Evolutionary conservation across 345 rosid genomes (phyloP).

Genomic region (Sapria himalayana): DNA sequence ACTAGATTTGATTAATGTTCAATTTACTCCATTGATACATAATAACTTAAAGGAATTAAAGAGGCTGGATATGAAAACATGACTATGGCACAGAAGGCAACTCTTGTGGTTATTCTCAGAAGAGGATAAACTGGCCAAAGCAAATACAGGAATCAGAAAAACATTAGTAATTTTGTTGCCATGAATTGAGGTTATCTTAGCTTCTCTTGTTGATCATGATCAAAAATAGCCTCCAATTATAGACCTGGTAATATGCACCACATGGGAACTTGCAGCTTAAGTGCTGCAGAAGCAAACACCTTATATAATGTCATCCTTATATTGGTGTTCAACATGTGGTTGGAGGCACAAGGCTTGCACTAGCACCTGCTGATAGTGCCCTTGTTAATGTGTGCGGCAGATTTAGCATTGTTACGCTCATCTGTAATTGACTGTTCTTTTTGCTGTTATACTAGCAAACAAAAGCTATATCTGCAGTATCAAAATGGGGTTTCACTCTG

Average conservation of each 20-base stretch:
- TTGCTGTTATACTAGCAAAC: too few relatives aligned
- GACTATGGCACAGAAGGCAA: slow-evolving; percentile 89
- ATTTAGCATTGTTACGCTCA: too few relatives aligned
- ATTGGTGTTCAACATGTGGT: slow-evolving; percentile 92
- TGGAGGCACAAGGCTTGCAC: slow-evolving; percentile 82
- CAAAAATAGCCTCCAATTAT: slow-evolving; percentile 59
- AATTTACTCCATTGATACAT: slow-evolving; percentile 48
- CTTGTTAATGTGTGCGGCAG: too few relatives aligned
- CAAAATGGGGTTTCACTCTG: too few relatives aligned
- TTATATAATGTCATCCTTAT: slow-evolving; percentile 70
- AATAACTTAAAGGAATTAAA: slow-evolving; percentile 54
- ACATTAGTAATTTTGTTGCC: slow-evolving; percentile 95
- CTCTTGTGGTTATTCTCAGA: slow-evolving; percentile 68
- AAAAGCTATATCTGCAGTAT: too few relatives aligned
- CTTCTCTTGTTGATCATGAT: slow-evolving; percentile 42
- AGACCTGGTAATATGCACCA: slow-evolving; percentile 81
- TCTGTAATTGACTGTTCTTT: too few relatives aligned
- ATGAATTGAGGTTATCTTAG: slow-evolving; percentile 63
- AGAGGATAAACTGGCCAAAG: slow-evolving; percentile 98
- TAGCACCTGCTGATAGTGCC: too few relatives aligned
- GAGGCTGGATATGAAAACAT: slow-evolving; percentile 87
- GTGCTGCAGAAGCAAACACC: slow-evolving; percentile 68
- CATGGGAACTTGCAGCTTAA: slow-evolving; percentile 89
- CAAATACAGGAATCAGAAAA: slow-evolving; percentile 96
- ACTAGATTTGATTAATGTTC: slow-evolving; percentile 73